Evolutionary conservation across 148 eudicot genomes (phyloP).

Genomic region (Heliosperma pusillum): DNA sequence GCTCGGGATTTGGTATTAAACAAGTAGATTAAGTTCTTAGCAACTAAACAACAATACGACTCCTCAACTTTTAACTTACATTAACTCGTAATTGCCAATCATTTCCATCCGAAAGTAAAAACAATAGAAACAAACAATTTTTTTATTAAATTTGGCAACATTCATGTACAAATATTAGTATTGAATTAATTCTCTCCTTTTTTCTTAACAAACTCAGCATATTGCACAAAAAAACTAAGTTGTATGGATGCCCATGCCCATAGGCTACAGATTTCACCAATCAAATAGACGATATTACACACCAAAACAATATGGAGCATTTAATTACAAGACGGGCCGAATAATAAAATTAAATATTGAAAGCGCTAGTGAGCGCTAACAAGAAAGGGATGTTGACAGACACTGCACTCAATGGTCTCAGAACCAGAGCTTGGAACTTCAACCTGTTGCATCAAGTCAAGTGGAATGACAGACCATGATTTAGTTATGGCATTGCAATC

Average conservation of each 20-base stretch:
- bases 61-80: not conserved
- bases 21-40: no score
- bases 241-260: constrained; percentile 2
- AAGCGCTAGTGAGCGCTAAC: constrained; percentile 46
- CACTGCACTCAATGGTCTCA: constrained; percentile 81
- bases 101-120: not conserved
- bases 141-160: not conserved
- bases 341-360: no score
- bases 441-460: constrained; percentile 42
- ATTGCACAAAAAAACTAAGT: not conserved
- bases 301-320: not conserved
- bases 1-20: no score
- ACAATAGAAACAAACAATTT: not conserved
- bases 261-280: not conserved
- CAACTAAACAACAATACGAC: not conserved
- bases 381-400: constrained; percentile 85
- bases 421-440: constrained; percentile 72
- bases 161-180: not conserved
- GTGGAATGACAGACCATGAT: not conserved
- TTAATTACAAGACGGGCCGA: no score
- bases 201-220: not conserved
- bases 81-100: not conserved
- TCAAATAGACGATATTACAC: not conserved
- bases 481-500: not conserved
- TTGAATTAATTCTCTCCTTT: not conserved